Base-by-base conservation (phyloP, 1,139 yeast species). In the Yamadazyma oceani region DNA sequence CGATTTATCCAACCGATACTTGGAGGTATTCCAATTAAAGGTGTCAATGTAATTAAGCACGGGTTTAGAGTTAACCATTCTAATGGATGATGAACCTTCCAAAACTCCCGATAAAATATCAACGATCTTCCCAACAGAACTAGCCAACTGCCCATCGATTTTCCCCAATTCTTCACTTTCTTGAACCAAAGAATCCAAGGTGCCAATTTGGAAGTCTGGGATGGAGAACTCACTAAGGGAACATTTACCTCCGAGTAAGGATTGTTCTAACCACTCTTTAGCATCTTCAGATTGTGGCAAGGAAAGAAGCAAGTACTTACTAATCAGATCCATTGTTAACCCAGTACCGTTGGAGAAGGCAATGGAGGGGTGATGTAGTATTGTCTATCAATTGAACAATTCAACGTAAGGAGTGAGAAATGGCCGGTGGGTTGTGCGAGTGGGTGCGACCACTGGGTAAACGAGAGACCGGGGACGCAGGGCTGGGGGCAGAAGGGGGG, bases 151-250 rank as follows among this genome's bases (percentile, higher is more conserved):
- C 19, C 69, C 67, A 62, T 92, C 99, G 40, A 84, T 67, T 59
- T 88, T 89, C 34, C 78, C 69, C 44, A 94, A 73, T 56, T 90
- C 97, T 54, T 94, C 98, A 58, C 92, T 82, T 62, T 89, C 92
- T 53, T 84, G 82, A 38, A 92, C 95, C 44, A 92, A 74, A 28
- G 90, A 83, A 64, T 94, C 99, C 56, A 92, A 75, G 3, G 97
- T 90, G 25, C 97, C 97, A 49, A 92, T 87, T 63, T 92, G 94
- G 63, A 92, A 90, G 47, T 75, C 81, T n/a, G 97, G 98, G 37
- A 89, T 72, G 30, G 70, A 67, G 44, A 86, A 78, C 40, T 66
- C 65, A 41, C 62, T 57, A 33, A 75, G 54, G 12, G 67, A 64
- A 34, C 55, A 55, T 41, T 62, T 64, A 11, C 80, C 81, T 19